Conservation (phyloP, 208 protist genomes). For the Wallacemonas sp. region DNA sequence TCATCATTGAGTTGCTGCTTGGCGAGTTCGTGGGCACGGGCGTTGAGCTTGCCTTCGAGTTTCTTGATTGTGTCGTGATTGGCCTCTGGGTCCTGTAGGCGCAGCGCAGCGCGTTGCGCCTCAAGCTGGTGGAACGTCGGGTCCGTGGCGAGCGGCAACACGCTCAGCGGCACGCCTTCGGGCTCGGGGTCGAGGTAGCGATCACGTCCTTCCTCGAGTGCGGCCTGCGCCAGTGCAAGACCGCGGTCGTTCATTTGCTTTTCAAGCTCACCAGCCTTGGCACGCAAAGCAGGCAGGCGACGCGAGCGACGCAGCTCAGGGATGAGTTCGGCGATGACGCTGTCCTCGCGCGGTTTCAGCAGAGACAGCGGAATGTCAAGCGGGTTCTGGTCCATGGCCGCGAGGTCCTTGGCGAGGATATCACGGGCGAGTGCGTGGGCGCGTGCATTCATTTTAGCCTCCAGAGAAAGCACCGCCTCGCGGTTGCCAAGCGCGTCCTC, state of each 20-base stretch:
- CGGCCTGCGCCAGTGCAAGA: conserved; percentile 34
- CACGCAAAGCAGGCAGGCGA: conserved; percentile 22
- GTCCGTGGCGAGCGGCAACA: conserved; percentile 56
- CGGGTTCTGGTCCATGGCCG: conserved; percentile 50
- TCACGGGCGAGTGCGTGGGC: conserved; percentile 34
- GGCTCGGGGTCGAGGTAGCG: conserved; percentile 50
- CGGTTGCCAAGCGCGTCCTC: conserved; percentile 48
- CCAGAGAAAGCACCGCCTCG: conserved; percentile 41
- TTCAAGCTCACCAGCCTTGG: conserved; percentile 33
- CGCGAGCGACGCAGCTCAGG: conserved; percentile 35
- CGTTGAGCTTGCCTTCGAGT: conserved; percentile 57
- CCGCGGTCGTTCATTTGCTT: conserved; percentile 41
- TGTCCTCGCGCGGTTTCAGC: conserved; percentile 49
- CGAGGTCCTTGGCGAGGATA: conserved; percentile 51
- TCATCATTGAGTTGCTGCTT: conserved; percentile 56
- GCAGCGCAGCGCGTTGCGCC: conserved; percentile 43
- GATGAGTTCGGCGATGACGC: conserved; percentile 41
- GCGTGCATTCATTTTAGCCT: conserved; percentile 61
- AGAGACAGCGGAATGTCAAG: conserved; percentile 63
- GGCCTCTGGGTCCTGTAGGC: conserved; percentile 38
- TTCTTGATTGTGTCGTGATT: conserved; percentile 34
- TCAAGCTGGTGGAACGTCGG: conserved; percentile 46
- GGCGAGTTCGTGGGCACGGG: conserved; percentile 56
- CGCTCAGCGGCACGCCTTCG: conserved; percentile 53
- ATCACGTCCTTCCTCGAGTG: conserved; percentile 47